phyloP scores from a whole-genome alignment of 495 filamentous ascomycete genomes.

The Neurospora sp. region DNA sequence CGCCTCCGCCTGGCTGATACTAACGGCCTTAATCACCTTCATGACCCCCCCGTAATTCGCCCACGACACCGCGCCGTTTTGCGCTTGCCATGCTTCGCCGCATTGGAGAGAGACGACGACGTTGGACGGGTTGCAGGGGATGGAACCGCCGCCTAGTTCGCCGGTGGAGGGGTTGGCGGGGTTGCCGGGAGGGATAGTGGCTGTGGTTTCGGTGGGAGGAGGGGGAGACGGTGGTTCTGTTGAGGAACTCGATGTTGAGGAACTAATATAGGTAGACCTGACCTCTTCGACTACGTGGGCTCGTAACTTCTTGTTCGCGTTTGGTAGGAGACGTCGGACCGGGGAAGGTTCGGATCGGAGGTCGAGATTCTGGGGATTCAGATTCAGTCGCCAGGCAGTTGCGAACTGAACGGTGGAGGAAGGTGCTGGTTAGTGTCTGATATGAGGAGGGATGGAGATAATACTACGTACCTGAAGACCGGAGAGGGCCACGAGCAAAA shows the following conservation, averaged over 20 bases:
- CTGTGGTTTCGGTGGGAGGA: not conserved
- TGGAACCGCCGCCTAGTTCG: not conserved
- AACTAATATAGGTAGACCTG: not conserved
- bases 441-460: no score
- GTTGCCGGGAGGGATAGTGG: not conserved
- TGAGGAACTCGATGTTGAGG: not conserved
- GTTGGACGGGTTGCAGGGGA: not conserved
- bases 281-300: not conserved
- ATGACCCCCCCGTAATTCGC: not conserved
- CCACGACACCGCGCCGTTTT: not conserved
- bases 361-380: not conserved
- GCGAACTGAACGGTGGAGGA: not conserved
- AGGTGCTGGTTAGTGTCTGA: not conserved
- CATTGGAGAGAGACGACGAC: fast-evolving
- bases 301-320: not conserved
- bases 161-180: not conserved
- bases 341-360: not conserved
- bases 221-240: not conserved
- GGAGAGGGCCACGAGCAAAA: no score
- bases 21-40: not conserved
- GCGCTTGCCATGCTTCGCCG: not conserved
- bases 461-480: no score
- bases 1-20: not conserved
- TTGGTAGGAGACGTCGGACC: not conserved
- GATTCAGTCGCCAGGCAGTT: not conserved